Evolutionary conservation across 2,329 filamentous ascomycete genomes (phyloP).

Genomic region (Diplodia seriata): DNA sequence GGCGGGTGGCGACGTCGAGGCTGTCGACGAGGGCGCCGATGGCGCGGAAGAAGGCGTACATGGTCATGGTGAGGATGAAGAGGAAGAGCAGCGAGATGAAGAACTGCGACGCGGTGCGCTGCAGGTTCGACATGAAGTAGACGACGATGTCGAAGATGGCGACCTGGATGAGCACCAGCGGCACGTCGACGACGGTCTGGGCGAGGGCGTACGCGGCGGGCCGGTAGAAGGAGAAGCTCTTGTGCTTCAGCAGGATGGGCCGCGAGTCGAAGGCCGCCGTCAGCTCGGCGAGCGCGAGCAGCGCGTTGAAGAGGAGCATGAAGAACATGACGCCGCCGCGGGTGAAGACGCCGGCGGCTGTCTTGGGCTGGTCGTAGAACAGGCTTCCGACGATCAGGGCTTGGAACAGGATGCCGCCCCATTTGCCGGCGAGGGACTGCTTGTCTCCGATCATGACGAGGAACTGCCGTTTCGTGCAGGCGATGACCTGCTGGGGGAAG

Average conservation of each 20-base stretch:
- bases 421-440: constrained; percentile 59
- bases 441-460: constrained; percentile 62
- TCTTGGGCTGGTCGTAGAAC: constrained; percentile 62
- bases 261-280: constrained; percentile 67
- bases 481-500: constrained; percentile 50
- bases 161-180: constrained; percentile 65
- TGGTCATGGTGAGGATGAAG: constrained; percentile 58
- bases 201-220: constrained; percentile 66
- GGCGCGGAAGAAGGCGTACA: constrained; percentile 52
- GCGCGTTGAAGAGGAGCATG: constrained; percentile 67
- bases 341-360: constrained; percentile 63
- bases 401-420: constrained; percentile 54
- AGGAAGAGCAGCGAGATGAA: constrained; percentile 70
- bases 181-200: constrained; percentile 64
- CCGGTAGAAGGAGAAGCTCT: constrained; percentile 72
- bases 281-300: constrained; percentile 67
- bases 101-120: constrained; percentile 65
- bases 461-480: constrained; percentile 52
- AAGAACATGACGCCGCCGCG: constrained; percentile 69
- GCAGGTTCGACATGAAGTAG: constrained; percentile 67
- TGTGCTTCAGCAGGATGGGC: constrained; percentile 73
- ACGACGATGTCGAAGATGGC: constrained; percentile 66
- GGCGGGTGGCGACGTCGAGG: constrained; percentile 47
- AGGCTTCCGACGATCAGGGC: constrained; percentile 52
- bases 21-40: constrained; percentile 47